Evolutionary conservation across 2,329 filamentous ascomycete genomes (phyloP).

Genomic region (Aspergillus sp.): DNA sequence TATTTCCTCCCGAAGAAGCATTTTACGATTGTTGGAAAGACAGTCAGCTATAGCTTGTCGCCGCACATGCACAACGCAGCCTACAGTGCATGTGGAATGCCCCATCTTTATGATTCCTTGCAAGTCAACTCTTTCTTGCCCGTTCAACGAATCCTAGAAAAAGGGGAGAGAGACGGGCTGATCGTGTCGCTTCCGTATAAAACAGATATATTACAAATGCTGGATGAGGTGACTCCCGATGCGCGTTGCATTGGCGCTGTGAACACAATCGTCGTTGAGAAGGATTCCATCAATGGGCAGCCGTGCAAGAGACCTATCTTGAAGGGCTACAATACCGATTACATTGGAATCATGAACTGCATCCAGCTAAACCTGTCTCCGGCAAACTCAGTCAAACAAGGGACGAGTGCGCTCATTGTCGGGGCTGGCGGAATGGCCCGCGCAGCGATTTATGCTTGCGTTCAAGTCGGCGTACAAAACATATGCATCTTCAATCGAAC

Average conservation of each 20-base stretch:
- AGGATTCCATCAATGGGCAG: background rate
- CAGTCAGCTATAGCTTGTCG: conserved; percentile 16
- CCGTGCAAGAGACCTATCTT: conserved; percentile 2
- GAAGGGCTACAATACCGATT: conserved; percentile 24
- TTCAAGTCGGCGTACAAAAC: conserved; percentile 16
- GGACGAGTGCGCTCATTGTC: conserved; percentile 17
- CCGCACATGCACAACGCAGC: conserved; percentile 22
- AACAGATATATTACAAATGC: conserved; percentile 11
- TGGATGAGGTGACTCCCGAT: conserved; percentile 16
- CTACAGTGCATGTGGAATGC: conserved; percentile 17
- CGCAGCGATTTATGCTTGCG: conserved; percentile 22
- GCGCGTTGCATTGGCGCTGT: conserved; percentile 22
- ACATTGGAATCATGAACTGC: conserved; percentile 22
- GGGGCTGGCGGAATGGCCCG: conserved; percentile 23
- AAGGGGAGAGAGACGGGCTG: conserved; percentile 11
- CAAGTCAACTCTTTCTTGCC: conserved; percentile 5
- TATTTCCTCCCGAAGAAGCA: conserved; percentile 9
- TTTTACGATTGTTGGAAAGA: conserved; percentile 19
- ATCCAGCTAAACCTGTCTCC: conserved; percentile 20
- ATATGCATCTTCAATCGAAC: conserved; percentile 24
- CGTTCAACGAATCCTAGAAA: conserved; percentile 8
- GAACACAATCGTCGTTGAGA: conserved; percentile 19
- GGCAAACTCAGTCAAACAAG: conserved; percentile 14
- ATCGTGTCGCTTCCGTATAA: conserved; percentile 21
- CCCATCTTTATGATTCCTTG: conserved; percentile 12